These are phyloP conservation scores for Hevea brasiliensis DNA, from an alignment of 345 rosid genomes.

Conservation along the genomic window DNA sequence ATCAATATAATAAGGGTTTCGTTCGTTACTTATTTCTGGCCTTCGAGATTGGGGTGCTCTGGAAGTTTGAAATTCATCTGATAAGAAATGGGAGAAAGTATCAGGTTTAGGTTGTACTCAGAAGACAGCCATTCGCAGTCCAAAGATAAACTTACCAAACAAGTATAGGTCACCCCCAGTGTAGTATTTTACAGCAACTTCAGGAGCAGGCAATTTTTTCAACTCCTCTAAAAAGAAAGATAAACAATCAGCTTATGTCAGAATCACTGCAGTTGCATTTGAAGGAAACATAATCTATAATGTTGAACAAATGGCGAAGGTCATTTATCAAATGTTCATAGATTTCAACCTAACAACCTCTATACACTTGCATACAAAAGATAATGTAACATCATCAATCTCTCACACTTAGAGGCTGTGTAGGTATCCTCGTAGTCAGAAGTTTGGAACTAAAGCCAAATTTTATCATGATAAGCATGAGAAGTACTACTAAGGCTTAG, in stretches of 20 bases:
- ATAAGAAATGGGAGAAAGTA: conserved; percentile 13
- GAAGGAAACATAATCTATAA: background rate
- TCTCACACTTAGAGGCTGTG: background rate
- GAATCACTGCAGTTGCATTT: background rate
- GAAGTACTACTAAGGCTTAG: background rate
- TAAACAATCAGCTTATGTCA: conserved; percentile 5
- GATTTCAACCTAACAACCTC: background rate
- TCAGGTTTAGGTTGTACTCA: conserved; percentile 1
- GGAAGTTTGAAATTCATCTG: conserved; percentile 96
- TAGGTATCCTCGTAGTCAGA: background rate
- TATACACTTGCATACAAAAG: background rate
- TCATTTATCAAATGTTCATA: background rate
- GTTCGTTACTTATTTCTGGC: conserved; percentile 69
- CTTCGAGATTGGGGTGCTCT: conserved; percentile 86
- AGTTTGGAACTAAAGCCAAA: background rate
- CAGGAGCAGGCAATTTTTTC: conserved; percentile 86
- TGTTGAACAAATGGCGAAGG: background rate
- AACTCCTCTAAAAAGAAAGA: conserved; percentile 56
- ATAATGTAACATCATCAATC: background rate
- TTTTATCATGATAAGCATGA: background rate
- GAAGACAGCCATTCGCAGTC: background rate
- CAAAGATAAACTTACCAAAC: conserved; percentile 59
- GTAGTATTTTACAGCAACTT: conserved; percentile 83
- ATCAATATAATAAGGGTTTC: background rate
- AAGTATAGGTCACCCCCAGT: conserved; percentile 85